These are phyloP conservation scores for Penicillium crystallinum DNA, from an alignment of 495 filamentous ascomycete genomes.

Conservation along the genomic window DNA sequence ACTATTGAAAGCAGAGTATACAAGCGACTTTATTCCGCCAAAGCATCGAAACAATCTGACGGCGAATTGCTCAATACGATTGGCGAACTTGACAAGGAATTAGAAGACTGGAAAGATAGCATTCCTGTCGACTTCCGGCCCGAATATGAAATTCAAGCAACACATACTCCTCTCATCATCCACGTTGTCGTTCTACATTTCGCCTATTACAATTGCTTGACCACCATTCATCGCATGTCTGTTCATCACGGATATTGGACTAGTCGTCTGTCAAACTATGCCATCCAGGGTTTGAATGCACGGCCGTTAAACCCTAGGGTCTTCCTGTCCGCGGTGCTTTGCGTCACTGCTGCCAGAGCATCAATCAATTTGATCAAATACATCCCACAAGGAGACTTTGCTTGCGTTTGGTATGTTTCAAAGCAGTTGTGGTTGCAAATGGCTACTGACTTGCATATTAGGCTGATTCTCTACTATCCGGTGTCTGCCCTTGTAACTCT, in stretches of 20 bases:
- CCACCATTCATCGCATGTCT: slow-evolving; percentile 97
- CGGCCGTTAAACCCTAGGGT: slow-evolving; percentile 87
- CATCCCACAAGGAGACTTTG: slow-evolving; percentile 89
- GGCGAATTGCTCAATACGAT: slow-evolving; percentile 94
- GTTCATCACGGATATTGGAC: slow-evolving; percentile 99
- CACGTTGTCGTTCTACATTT: slow-evolving; percentile 93
- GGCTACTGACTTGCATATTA: slow-evolving; percentile 26
- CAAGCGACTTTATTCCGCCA: slow-evolving; percentile 87
- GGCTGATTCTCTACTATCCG: slow-evolving; percentile 95
- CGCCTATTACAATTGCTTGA: slow-evolving; percentile 95
- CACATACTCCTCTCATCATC: slow-evolving; percentile 82
- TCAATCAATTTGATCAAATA: slow-evolving; percentile 94
- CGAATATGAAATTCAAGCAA: slow-evolving; percentile 88
- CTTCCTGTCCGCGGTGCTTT: slow-evolving; percentile 88
- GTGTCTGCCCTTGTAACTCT: slow-evolving; percentile 93
- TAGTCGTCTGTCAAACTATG: slow-evolving; percentile 88
- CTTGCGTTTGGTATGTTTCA: slow-evolving; percentile 81
- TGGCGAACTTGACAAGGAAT: slow-evolving; percentile 85
- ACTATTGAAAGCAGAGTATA: slow-evolving; percentile 92
- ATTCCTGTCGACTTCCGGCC: slow-evolving; percentile 93
- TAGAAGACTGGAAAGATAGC: slow-evolving; percentile 94
- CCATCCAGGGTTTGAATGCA: slow-evolving; percentile 87
- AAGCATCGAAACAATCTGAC: slow-evolving; percentile 85
- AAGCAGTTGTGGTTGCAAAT: background rate
- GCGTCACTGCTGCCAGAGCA: slow-evolving; percentile 84